A percentile compares a stretch with the other conserved stretches of the same genome.
Evolutionary conservation across 225 moss, liverwort and hornwort species (phyloP).

Genomic region (Asterella californica): DNA sequence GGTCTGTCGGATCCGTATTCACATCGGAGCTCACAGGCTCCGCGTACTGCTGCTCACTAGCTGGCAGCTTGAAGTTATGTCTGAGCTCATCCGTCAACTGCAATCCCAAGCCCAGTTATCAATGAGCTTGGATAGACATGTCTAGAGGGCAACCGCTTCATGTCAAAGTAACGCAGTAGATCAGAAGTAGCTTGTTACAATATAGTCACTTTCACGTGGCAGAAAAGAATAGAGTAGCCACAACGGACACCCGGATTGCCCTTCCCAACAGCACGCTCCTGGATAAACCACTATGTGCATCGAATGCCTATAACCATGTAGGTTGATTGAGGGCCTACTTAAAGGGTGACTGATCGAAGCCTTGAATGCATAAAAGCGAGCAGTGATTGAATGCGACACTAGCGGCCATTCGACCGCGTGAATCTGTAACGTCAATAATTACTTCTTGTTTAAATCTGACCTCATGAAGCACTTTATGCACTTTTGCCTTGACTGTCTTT

Average conservation of each 20-base stretch:
- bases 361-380: neutral
- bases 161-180: neutral
- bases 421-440: neutral
- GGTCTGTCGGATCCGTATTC: conserved; percentile 56
- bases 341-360: neutral
- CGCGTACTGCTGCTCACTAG: conserved; percentile 66
- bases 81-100: conserved; percentile 46
- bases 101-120: neutral
- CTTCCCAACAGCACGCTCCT: neutral
- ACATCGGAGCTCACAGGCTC: conserved; percentile 34
- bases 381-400: neutral
- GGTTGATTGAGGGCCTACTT: neutral
- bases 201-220: neutral
- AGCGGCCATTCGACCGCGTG: neutral
- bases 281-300: neutral
- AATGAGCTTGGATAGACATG: neutral
- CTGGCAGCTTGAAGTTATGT: conserved; percentile 46
- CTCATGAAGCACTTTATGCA: conserved; percentile 41
- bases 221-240: neutral
- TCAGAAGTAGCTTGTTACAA: neutral
- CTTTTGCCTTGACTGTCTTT: conserved; percentile 42
- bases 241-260: neutral
- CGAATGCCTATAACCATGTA: neutral
- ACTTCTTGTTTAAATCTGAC: conserved; percentile 26
- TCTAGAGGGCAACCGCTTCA: neutral